A percentile compares a stretch with the other conserved stretches of the same genome.
Conservation (phyloP, 1,284 basidiomycete species). For the Earliella scabrosa region DNA sequence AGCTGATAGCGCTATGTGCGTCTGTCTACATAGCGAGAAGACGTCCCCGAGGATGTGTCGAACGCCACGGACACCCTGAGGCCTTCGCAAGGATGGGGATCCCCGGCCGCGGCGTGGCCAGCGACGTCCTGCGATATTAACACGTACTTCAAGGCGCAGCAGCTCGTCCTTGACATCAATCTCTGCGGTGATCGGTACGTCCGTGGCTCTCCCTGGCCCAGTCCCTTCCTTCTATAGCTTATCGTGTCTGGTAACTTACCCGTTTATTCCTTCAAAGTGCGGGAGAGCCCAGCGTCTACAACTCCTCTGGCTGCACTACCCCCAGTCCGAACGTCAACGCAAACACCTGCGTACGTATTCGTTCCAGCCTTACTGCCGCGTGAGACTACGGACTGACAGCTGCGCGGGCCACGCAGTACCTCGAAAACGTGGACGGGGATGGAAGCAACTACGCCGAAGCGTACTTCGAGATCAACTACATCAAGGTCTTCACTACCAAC, state of each 20-base stretch:
- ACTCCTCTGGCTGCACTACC: slow-evolving; percentile 42
- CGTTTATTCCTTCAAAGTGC: slow-evolving; percentile 41
- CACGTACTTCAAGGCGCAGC: slow-evolving; percentile 53
- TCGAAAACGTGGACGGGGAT: slow-evolving; percentile 54
- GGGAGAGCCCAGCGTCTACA: slow-evolving; percentile 47
- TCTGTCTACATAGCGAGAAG: slow-evolving; percentile 35
- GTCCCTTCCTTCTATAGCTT: not conserved
- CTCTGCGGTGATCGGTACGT: slow-evolving; percentile 60
- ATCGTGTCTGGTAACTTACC: not conserved
- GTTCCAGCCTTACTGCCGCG: no score
- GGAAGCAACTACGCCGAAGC: slow-evolving; percentile 49
- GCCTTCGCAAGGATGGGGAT: slow-evolving; percentile 49
- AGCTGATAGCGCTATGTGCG: not conserved
- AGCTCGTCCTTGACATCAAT: slow-evolving; percentile 60
- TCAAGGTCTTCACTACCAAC: slow-evolving; percentile 43
- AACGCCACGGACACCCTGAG: slow-evolving; percentile 46
- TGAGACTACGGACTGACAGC: no score
- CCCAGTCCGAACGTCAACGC: slow-evolving; percentile 18
- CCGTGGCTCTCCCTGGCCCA: no score
- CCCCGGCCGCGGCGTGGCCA: slow-evolving; percentile 55
- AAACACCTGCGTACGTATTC: slow-evolving; percentile 35
- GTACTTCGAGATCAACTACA: slow-evolving; percentile 55
- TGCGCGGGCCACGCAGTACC: slow-evolving; percentile 37
- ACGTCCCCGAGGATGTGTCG: slow-evolving; percentile 47
- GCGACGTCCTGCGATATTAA: slow-evolving; percentile 47